Percentiles rank a stretch among this genome's conserved stretches.
These are phyloP conservation scores for Rosa chinensis DNA, from an alignment of 306 rosid genomes.

Conservation along the genomic window DNA sequence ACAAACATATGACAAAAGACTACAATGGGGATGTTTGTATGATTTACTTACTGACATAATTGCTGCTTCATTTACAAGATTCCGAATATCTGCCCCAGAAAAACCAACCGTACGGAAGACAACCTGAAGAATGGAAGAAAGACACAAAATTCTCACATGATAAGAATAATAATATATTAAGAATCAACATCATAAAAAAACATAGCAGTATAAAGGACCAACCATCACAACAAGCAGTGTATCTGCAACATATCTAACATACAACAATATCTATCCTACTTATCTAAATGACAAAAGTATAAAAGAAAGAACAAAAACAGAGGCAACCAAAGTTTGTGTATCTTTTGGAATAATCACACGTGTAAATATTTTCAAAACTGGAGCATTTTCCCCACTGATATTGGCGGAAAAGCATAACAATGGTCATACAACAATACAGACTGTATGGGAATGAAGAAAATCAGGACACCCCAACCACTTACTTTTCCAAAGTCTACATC, in stretches of 20 bases:
- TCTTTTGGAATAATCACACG: not conserved
- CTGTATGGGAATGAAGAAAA: not conserved
- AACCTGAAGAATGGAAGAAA: conserved; percentile 51
- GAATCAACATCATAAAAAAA: not conserved
- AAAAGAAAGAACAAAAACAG: not conserved
- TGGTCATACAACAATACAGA: not conserved
- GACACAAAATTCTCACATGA: not conserved
- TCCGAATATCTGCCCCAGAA: conserved; percentile 94
- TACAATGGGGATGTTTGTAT: not conserved
- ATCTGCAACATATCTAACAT: not conserved
- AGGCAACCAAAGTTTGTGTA: not conserved
- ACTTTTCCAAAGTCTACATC: conserved; percentile 83
- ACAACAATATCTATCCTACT: not conserved
- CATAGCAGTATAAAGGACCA: not conserved
- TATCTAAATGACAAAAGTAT: not conserved
- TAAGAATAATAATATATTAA: not conserved
- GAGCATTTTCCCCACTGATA: not conserved
- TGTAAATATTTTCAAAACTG: not conserved
- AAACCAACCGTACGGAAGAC: conserved; percentile 96
- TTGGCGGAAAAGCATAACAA: not conserved
- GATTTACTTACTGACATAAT: conserved; percentile 84
- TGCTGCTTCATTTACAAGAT: conserved; percentile 96
- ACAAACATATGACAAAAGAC: not conserved
- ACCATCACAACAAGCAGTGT: not conserved
- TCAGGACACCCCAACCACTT: conserved; percentile 26